Evolutionary conservation across 2,329 filamentous ascomycete species (phyloP).

Genomic region (Pseudogymnoascus sp.): DNA sequence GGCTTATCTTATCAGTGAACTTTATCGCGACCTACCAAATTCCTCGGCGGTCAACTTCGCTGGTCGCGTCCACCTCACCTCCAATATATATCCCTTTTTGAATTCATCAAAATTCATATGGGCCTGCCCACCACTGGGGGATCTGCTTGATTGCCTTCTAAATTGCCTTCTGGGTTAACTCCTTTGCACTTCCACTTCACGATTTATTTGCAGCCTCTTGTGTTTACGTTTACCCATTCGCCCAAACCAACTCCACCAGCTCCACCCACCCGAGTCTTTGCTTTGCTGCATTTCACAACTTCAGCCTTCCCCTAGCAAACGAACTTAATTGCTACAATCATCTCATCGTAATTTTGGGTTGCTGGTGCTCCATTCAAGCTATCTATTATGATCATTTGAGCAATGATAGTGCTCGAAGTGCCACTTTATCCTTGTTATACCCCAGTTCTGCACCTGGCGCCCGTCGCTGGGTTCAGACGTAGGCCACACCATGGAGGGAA

Average conservation of each 20-base stretch:
- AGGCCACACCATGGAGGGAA: slow-evolving; percentile 6
- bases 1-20: slow-evolving; percentile 5
- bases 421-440: neutral
- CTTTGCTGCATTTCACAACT: neutral
- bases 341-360: neutral
- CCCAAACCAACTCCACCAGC: neutral
- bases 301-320: neutral
- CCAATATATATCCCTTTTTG: neutral
- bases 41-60: neutral
- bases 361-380: neutral
- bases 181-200: neutral
- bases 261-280: neutral
- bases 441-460: slow-evolving; percentile 4
- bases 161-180: neutral
- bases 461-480: slow-evolving; percentile 1
- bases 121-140: neutral
- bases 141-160: neutral
- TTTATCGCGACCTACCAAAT: neutral
- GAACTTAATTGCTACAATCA: neutral
- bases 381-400: neutral
- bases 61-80: neutral
- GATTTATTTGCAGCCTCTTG: neutral
- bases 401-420: slow-evolving; percentile 2
- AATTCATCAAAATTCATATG: neutral
- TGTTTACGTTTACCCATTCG: neutral